Base-by-base conservation (phyloP, 371 early-diverging fungal species). In the Mucor irregularis region DNA sequence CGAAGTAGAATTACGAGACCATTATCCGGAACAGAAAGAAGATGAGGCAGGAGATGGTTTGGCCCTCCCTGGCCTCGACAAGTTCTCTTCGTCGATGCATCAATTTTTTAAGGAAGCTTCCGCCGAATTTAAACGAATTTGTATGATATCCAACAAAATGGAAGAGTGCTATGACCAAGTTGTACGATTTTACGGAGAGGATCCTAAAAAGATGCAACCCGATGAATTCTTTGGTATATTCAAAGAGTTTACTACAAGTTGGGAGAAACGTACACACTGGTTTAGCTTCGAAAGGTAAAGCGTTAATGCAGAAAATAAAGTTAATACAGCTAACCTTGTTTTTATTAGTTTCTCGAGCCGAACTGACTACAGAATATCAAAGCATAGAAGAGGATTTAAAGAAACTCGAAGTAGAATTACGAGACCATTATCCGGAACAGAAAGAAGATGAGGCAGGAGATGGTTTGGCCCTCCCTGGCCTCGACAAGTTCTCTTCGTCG, bases 151-250 rank as follows among this genome's bases (percentile, higher is more conserved):
- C 24, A 53, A 64, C 25, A 76, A 78, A 29, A 81, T 85, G 84
- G 84, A 86, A 30, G 76, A 80, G 22, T 54, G 75, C 7, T 90
- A 88, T 48, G 80, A 83, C 47, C 79, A 85, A 37, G 77, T 84
- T 0, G 86, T 92, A 29, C 66, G 62, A 14, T 85, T 85, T 31
- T 93, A 81, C 58, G 94, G 95, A 21, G 96, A 96, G 66, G 90
- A 94, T 56, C 78, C 91, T 28, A 69, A 66, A 22, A 73, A 75
- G 25, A 89, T 85, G 68, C 86, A 86, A 44, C 91, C 92, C 0
- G 93, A 96, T 49, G 95, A 93, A 58, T 94, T 91, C 69, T 92
- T 93, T 79, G 87, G 87, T 5, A 83, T 92, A 16, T 91, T 91
- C 69, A 86, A 87, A 61, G 84, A 82, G 6, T 92, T 92, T 46